Evolutionary conservation across 2,329 filamentous ascomycete species (phyloP).

Genomic region (Trichoderma gracile): DNA sequence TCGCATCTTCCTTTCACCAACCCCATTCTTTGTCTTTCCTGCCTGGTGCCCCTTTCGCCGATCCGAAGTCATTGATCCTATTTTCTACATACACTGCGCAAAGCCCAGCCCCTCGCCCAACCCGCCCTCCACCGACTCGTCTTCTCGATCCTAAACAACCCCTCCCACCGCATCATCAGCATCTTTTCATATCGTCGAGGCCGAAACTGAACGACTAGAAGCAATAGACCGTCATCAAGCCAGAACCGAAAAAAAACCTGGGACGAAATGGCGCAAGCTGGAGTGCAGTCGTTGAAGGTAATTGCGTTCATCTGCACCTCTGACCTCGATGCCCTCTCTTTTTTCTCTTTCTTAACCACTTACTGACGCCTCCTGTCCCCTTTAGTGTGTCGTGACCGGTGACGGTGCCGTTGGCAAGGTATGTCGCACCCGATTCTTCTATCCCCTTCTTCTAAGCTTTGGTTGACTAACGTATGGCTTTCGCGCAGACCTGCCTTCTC

Average conservation of each 20-base stretch:
- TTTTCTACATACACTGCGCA: slow-evolving; percentile 7
- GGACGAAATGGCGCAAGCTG: slow-evolving; percentile 69
- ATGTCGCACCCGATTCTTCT: slow-evolving; percentile 28
- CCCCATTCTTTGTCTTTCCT: slow-evolving; percentile 9
- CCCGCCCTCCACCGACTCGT: slow-evolving; percentile 20
- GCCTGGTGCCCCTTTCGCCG: neutral
- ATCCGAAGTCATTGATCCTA: neutral
- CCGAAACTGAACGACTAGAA: slow-evolving; percentile 5
- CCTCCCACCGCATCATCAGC: slow-evolving; percentile 19
- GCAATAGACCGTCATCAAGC: slow-evolving; percentile 3
- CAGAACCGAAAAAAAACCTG: slow-evolving; percentile 23
- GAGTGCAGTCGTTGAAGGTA: slow-evolving; percentile 88
- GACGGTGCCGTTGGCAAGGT: slow-evolving; percentile 99
- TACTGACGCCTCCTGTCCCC: slow-evolving; percentile 36
- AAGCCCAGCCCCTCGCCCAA: slow-evolving; percentile 21
- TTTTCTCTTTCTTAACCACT: slow-evolving; percentile 20
- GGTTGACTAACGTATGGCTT: slow-evolving; percentile 28
- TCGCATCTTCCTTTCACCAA: slow-evolving; percentile 5
- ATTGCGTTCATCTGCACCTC: slow-evolving; percentile 37
- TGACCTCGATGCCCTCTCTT: neutral
- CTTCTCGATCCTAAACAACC: slow-evolving; percentile 9
- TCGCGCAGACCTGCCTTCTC: slow-evolving; percentile 84
- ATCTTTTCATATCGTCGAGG: slow-evolving; percentile 4
- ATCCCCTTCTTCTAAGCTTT: neutral
- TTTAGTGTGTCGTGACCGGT: slow-evolving; percentile 94